Evolutionary conservation across 495 filamentous ascomycete species (phyloP), one percentile per base, ranked within the genome.

Genomic region (Xylaria telfairii): DNA sequence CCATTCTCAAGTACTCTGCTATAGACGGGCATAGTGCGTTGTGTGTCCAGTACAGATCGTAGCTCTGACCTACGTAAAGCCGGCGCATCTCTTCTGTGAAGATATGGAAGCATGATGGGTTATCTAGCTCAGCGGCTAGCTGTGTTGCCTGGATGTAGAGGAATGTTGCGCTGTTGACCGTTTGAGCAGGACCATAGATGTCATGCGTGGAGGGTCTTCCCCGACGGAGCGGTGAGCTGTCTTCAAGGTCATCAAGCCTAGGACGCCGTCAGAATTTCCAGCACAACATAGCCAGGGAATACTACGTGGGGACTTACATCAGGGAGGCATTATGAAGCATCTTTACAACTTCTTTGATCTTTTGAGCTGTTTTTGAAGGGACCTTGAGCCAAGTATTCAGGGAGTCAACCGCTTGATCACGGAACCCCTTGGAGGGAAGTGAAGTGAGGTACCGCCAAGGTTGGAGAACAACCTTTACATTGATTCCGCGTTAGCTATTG

Each of bases 91-190:
- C 54, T 56, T 72, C 74, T 28, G 61, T 70, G 30, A 77, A 75
- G 17, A 72, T 69, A 3, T 37, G 39, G n/a, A 70, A n/a, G 42
- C 32, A 61, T 6, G 19, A 12, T 26, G 7, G 57, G 9, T 24
- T 61, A 15, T 9, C 34, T 42, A 61, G 34, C 24, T 61, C 34
- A 26, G 32, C 4, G 34, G 34, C 32, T 13, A 39, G 12, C 34
- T 21, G 32, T 15, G 61, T 64, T 0, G 39, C 61, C 17, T 47
- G 26, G 21, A 64, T 46, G 28, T 64, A 64, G 8, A 47, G 32
- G 67, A 81, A 87, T 62, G 83, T 87, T 9, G 87, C 85, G 21
- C 76, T 77, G 74, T 88, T 88, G 72, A 88, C 85, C 6, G 85
- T 86, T 73, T 85, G 85, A 3, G 49, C 67, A 3, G 44, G 4